phyloP scores from a whole-genome alignment of 768 basidiomycete genomes.

The Boletus rufocinnamomeus region DNA sequence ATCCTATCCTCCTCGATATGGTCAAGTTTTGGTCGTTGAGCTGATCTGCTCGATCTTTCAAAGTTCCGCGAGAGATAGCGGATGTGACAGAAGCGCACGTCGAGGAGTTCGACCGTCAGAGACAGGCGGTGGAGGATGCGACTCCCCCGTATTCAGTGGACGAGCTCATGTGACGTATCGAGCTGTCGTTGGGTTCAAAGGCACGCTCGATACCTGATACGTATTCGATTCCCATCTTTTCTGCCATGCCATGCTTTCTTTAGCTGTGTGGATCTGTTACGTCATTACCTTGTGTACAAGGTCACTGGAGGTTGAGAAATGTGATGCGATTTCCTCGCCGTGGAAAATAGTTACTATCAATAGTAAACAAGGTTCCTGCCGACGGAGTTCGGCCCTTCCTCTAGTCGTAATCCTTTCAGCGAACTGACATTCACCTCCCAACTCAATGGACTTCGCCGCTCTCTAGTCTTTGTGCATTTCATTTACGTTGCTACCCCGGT shows the following conservation, averaged over 20 bases:
- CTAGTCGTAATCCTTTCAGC: not conserved
- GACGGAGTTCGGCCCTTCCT: no score
- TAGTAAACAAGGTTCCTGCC: no score
- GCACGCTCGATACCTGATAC: not conserved
- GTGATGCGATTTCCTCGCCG: no score
- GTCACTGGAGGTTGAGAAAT: no score
- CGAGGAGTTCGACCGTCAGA: conserved; percentile 11
- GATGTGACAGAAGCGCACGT: conserved; percentile 16
- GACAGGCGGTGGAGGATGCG: not conserved
- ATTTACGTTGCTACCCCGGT: not conserved
- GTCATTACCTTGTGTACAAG: no score
- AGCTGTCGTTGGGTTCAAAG: not conserved
- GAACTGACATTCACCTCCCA: not conserved
- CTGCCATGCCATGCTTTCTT: not conserved
- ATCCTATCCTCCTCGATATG: not conserved
- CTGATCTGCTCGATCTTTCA: not conserved
- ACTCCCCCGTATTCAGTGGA: conserved; percentile 12
- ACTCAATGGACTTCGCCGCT: not conserved
- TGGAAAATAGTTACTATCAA: no score
- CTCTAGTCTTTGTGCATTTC: not conserved
- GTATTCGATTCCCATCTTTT: not conserved
- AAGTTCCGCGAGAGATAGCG: conserved; percentile 15
- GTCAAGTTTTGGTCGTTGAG: no score
- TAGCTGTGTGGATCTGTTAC: not conserved
- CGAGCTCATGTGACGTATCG: conserved; percentile 14